phyloP scores from a whole-genome alignment of 2,329 filamentous ascomycete species.

The Hirsutella minnesotensis region DNA sequence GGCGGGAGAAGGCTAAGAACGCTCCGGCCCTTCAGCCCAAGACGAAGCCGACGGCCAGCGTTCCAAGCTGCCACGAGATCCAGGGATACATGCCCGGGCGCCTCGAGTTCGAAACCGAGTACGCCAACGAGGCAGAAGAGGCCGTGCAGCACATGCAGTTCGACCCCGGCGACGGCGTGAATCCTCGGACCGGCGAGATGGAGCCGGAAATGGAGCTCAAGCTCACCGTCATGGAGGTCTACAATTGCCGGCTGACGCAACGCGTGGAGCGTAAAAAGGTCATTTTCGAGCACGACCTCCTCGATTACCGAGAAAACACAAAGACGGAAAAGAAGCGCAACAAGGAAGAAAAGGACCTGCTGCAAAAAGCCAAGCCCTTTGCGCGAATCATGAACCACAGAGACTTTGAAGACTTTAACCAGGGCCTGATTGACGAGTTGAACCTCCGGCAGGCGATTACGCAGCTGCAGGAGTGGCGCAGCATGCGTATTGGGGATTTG shows the following conservation, averaged over 20 bases:
- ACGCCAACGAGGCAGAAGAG: slow-evolving; percentile 95
- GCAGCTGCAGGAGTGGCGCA: slow-evolving; percentile 90
- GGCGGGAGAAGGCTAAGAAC: slow-evolving; percentile 76
- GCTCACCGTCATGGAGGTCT: slow-evolving; percentile 96
- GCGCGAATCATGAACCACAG: slow-evolving; percentile 91
- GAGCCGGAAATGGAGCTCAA: slow-evolving; percentile 97
- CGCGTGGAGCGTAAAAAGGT: slow-evolving; percentile 92
- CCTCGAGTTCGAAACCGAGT: slow-evolving; percentile 93
- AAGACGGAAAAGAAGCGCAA: slow-evolving; percentile 87
- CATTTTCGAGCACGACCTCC: slow-evolving; percentile 85
- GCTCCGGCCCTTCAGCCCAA: slow-evolving; percentile 77
- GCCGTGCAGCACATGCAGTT: slow-evolving; percentile 98
- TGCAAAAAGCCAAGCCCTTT: slow-evolving; percentile 92
- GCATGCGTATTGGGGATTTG: slow-evolving; percentile 71
- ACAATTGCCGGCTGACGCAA: slow-evolving; percentile 83
- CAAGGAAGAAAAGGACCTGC: slow-evolving; percentile 83
- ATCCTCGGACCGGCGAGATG: slow-evolving; percentile 69
- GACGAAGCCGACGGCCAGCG: slow-evolving; percentile 90
- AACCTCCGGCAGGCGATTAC: slow-evolving; percentile 81
- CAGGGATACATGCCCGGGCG: slow-evolving; percentile 98
- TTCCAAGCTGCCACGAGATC: slow-evolving; percentile 93
- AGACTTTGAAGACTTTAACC: slow-evolving; percentile 78
- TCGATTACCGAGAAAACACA: slow-evolving; percentile 88
- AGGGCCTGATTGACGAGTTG: slow-evolving; percentile 79
- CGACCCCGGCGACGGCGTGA: slow-evolving; percentile 87